A percentile compares a stretch with the other conserved stretches of the same genome.
phyloP scores from a whole-genome alignment of 441 rosid genomes.

The Eruca vesicaria region DNA sequence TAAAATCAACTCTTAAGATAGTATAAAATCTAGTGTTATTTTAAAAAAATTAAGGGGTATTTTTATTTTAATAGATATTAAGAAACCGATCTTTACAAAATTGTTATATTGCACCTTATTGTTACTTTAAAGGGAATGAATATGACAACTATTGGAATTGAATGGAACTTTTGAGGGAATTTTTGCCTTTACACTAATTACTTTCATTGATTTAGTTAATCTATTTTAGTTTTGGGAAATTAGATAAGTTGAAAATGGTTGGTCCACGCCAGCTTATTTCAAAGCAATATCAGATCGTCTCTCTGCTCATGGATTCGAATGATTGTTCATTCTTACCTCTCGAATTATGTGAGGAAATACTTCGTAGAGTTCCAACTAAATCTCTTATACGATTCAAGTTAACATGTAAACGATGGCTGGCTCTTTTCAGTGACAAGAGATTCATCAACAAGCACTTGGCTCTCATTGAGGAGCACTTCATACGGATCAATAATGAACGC shows the following conservation, averaged over 20 bases:
- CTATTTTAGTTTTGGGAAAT: neutral
- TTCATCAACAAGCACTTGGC: conserved; percentile 22
- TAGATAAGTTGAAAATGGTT: neutral
- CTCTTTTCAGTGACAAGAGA: conserved; percentile 10
- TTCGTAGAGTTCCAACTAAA: conserved; percentile 7
- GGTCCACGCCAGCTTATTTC: neutral
- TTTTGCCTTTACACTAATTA: neutral
- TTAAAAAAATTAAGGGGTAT: neutral
- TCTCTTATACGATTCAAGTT: conserved; percentile 16
- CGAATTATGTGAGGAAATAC: conserved; percentile 14
- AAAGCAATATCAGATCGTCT: neutral
- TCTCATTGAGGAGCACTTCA: conserved; percentile 7
- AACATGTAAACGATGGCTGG: conserved; percentile 17
- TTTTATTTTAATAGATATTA: too few species aligned
- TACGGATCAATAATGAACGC: neutral
- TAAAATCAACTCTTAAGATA: neutral
- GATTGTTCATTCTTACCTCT: too few species aligned
- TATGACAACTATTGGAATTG: neutral
- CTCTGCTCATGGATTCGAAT: too few species aligned
- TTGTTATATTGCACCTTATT: neutral
- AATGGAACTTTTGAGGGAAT: neutral
- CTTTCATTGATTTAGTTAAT: neutral
- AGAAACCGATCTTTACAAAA: neutral
- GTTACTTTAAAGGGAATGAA: neutral
- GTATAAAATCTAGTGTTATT: neutral